Conservation (phyloP, 2,329 filamentous ascomycete genomes). For the Chalaropsis ovoidea region DNA sequence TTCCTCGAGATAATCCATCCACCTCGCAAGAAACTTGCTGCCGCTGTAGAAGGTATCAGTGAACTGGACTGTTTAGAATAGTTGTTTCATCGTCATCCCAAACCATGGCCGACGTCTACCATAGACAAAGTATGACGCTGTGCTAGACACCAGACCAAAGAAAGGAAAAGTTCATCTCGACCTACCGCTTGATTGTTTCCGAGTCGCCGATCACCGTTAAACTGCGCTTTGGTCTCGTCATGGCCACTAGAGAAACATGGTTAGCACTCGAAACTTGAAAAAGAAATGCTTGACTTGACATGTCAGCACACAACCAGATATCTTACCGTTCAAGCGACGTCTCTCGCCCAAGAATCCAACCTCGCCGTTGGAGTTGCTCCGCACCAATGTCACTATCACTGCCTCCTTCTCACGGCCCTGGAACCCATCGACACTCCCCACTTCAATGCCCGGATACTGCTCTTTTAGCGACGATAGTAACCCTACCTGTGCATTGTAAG, state of each 20-base stretch:
- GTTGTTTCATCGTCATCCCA: constrained; percentile 8
- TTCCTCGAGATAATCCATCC: constrained; percentile 88
- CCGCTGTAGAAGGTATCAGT: constrained; percentile 46
- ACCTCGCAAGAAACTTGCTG: constrained; percentile 71
- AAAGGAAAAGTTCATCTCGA: constrained; percentile 28
- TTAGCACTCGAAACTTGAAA: constrained; percentile 4
- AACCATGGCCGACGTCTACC: constrained; percentile 3
- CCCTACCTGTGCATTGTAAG: constrained; percentile 89
- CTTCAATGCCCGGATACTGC: constrained; percentile 69
- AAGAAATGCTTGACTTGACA: background rate
- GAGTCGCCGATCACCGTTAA: constrained; percentile 87
- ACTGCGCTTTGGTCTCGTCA: constrained; percentile 88
- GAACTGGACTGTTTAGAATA: background rate
- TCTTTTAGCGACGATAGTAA: constrained; percentile 73
- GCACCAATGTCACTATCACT: constrained; percentile 83
- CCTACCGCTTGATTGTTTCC: constrained; percentile 81
- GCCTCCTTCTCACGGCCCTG: constrained; percentile 96
- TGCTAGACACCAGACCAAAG: background rate
- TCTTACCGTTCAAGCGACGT: constrained; percentile 77
- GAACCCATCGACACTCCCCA: constrained; percentile 96
- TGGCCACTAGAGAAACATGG: constrained; percentile 61
- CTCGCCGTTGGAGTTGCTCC: constrained; percentile 76
- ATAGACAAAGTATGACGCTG: background rate
- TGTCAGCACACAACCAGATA: constrained; percentile 3
- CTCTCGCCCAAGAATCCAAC: constrained; percentile 92